These are phyloP conservation scores for Beauveria caledonica DNA, from an alignment of 2,329 filamentous ascomycete genomes.

Conservation along the genomic window DNA sequence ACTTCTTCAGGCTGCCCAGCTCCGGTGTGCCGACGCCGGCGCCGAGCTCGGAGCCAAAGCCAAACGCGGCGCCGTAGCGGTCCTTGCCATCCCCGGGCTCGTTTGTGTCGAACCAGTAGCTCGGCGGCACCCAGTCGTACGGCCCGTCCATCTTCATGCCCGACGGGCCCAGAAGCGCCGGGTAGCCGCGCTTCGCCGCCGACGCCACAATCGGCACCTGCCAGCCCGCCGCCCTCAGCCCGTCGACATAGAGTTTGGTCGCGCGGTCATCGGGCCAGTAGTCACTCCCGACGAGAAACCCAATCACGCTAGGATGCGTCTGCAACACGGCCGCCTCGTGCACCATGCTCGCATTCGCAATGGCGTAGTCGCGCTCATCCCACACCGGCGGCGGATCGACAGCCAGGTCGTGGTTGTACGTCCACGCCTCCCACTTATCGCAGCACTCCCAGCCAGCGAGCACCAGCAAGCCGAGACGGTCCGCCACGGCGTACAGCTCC, in stretches of 20 bases:
- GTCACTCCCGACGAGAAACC: conserved; percentile 53
- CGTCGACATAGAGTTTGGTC: conserved; percentile 42
- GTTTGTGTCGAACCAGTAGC: conserved; percentile 50
- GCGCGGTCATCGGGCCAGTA: conserved; percentile 54
- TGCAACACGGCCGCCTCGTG: conserved; percentile 55
- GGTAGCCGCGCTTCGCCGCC: conserved; percentile 46
- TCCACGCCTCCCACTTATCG: conserved; percentile 60
- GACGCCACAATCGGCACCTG: conserved; percentile 48
- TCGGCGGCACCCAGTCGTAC: conserved; percentile 58
- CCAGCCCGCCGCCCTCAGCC: conserved; percentile 44
- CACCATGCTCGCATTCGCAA: conserved; percentile 45
- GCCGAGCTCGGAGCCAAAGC: conserved; percentile 55
- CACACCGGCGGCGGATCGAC: conserved; percentile 32
- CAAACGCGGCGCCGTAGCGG: conserved; percentile 48
- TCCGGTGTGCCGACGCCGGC: conserved; percentile 56
- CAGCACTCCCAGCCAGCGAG: conserved; percentile 59
- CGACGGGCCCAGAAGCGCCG: conserved; percentile 41
- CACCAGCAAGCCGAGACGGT: conserved; percentile 52
- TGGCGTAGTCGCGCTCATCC: conserved; percentile 45
- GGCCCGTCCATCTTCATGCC: conserved; percentile 61
- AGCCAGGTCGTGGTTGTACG: conserved; percentile 46
- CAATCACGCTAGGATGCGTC: conserved; percentile 49
- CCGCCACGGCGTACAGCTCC: conserved; percentile 50
- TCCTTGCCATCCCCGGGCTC: conserved; percentile 20
- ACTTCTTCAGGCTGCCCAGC: conserved; percentile 42